Base-by-base conservation (phyloP, 148 eudicot genomes). In the Amaranthus palmeri region DNA sequence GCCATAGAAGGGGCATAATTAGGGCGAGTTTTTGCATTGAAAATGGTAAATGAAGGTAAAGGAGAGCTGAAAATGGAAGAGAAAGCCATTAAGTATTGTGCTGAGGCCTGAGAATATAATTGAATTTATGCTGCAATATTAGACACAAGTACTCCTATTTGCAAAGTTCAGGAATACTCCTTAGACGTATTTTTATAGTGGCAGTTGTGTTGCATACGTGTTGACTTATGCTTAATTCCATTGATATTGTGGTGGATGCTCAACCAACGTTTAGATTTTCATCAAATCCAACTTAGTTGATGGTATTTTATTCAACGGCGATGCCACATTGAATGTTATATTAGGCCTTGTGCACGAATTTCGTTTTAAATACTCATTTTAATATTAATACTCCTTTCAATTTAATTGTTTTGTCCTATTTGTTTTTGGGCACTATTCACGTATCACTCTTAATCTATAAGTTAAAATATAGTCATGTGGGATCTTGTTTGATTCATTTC, bases 71-170 rank as follows among this genome's bases (percentile, higher is more conserved):
- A 81, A 58, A 78, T 65, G 42, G 88, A 61, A 70, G 87, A 83
- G 76, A 81, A 86, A 52, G 95, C 83, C 86, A 85, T 84, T 63
- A 81, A 64, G 66, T 78, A 82, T 67, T 74, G 51, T 53, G 17
- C 40, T 25, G 13, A 25, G n/a, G 18, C 9, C 44, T n/a, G n/a
- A 10, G 5, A 51, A 69, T 41, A 7, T 7, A 17, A 25, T 4
- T 46, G 25, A 40, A 70, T 25, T 25, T 25, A 25, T 25, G 36
- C 36, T 25, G 36, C 36, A 25, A 25, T 25, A 25, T 25, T 25
- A 25, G 2, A 25, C 36, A 25, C 36, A 25, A 25, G 36, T 25
- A 25, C 36, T 25, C 36, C 36, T 25, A 55, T 60, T 10, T 51
- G 47, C 51, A 42, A 4, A 46, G 7, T 64, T 64, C 14, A 1